A percentile compares a stretch with the other conserved stretches of the same genome.
Evolutionary conservation across 371 early-diverging fungal genomes (phyloP).

Genomic region (Smittium mucronatum): DNA sequence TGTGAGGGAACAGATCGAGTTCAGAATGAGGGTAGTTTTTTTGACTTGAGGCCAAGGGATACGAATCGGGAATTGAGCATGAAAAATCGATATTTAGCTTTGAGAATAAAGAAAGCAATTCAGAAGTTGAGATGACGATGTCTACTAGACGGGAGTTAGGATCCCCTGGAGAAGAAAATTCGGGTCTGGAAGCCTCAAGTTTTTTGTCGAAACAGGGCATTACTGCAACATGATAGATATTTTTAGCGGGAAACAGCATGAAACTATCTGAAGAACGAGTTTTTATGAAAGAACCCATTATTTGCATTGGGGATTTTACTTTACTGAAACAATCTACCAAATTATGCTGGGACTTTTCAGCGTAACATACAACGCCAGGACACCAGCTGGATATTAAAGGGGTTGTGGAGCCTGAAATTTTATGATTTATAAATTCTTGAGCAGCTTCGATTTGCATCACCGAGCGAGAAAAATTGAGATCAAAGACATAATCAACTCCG

Average conservation of each 20-base stretch:
- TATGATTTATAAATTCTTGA: constrained; percentile 69
- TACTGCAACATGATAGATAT: constrained; percentile 79
- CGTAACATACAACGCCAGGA: constrained; percentile 95
- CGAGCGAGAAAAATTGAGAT: constrained; percentile 76
- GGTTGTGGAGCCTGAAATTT: constrained; percentile 15
- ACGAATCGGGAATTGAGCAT: constrained; percentile 23
- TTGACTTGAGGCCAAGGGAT: neutral
- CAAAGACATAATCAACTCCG: constrained; percentile 74
- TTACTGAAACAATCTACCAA: constrained; percentile 69
- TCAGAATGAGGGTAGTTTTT: constrained; percentile 16
- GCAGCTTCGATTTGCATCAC: constrained; percentile 71
- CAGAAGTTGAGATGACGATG: constrained; percentile 82
- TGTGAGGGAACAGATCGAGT: neutral
- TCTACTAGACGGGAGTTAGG: constrained; percentile 75
- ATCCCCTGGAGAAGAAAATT: constrained; percentile 68
- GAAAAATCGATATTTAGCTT: constrained; percentile 25
- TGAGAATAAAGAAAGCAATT: constrained; percentile 63
- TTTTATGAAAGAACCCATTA: constrained; percentile 80
- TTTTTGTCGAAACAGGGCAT: constrained; percentile 99
- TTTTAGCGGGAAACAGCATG: constrained; percentile 35
- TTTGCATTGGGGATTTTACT: constrained; percentile 89
- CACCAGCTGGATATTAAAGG: constrained; percentile 75
- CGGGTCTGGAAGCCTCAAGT: constrained; percentile 84
- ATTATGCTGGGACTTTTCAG: constrained; percentile 91
- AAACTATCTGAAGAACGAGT: neutral